Percentiles rank a stretch among this genome's conserved stretches.
Conservation (phyloP, 2,329 filamentous ascomycete species). For the Epichloe hybrida region DNA sequence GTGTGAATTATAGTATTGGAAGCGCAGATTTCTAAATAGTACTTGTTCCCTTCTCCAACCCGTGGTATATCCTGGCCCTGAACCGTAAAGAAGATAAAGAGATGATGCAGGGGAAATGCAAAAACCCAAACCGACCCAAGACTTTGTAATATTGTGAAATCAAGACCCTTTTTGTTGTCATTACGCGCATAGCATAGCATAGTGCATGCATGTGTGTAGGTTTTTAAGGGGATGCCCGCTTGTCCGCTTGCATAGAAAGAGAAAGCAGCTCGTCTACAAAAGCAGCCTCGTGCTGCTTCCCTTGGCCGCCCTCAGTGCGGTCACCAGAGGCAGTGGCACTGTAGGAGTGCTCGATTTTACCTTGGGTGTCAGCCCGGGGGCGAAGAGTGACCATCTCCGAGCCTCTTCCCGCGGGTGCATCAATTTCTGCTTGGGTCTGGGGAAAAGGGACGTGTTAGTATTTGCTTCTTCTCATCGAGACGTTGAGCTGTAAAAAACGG, state of each 20-base stretch:
- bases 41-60: background rate
- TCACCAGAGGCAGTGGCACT: slow-evolving; percentile 7
- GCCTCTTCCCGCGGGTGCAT: background rate
- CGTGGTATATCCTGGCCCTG: background rate
- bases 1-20: too few relatives aligned
- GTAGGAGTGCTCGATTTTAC: slow-evolving; percentile 2
- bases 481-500: background rate
- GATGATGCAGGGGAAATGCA: too few relatives aligned
- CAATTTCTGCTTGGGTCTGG: background rate
- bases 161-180: too few relatives aligned
- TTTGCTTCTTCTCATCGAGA: background rate
- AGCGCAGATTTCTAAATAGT: background rate
- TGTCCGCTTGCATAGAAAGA: slow-evolving; percentile 8
- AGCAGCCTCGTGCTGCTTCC: slow-evolving; percentile 2
- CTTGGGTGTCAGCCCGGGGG: background rate
- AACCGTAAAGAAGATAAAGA: background rate
- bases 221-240: slow-evolving; percentile 2
- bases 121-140: too few relatives aligned
- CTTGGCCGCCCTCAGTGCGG: background rate
- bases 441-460: background rate
- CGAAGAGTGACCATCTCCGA: background rate
- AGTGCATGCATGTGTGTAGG: too few relatives aligned
- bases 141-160: too few relatives aligned
- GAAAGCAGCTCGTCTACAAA: slow-evolving; percentile 12
- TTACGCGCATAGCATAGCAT: too few relatives aligned